Percentiles rank a stretch among this genome's conserved stretches.
These are phyloP conservation scores for Suhomyces maxii DNA, from an alignment of 1,139 yeast genomes.

Conservation along the genomic window DNA sequence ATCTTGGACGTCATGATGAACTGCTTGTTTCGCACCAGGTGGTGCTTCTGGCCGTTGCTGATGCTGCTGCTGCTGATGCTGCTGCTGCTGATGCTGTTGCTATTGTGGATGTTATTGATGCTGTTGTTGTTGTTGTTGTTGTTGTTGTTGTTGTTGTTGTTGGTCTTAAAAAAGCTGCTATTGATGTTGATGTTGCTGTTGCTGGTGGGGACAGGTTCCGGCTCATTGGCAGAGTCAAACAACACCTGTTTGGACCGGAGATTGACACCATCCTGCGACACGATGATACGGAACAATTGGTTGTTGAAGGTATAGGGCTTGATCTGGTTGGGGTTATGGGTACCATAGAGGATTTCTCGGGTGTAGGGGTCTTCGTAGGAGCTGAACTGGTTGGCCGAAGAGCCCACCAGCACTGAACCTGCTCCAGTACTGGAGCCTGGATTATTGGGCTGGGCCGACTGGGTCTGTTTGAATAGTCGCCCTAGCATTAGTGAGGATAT, in stretches of 20 bases:
- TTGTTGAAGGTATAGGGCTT: slow-evolving; percentile 34
- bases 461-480: slow-evolving; percentile 16
- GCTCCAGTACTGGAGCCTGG: background rate
- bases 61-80: too few relatives aligned
- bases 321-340: slow-evolving; percentile 31
- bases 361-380: slow-evolving; percentile 46
- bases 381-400: slow-evolving; percentile 10
- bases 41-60: too few relatives aligned
- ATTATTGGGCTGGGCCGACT: slow-evolving; percentile 4
- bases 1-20: slow-evolving; percentile 24
- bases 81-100: too few relatives aligned
- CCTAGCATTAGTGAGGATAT: slow-evolving; percentile 15
- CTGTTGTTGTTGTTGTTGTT: too few relatives aligned
- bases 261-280: slow-evolving; percentile 56
- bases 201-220: slow-evolving; percentile 1
- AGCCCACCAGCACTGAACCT: slow-evolving; percentile 1
- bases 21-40: background rate
- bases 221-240: slow-evolving; percentile 43
- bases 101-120: too few relatives aligned
- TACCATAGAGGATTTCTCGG: slow-evolving; percentile 44
- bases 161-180: slow-evolving; percentile 6
- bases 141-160: slow-evolving; percentile 10
- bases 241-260: slow-evolving; percentile 49
- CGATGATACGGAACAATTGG: slow-evolving; percentile 42
- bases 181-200: slow-evolving; percentile 1